Conservation (phyloP, 306 rosid species). For the Cucurbita argyrosperma region DNA sequence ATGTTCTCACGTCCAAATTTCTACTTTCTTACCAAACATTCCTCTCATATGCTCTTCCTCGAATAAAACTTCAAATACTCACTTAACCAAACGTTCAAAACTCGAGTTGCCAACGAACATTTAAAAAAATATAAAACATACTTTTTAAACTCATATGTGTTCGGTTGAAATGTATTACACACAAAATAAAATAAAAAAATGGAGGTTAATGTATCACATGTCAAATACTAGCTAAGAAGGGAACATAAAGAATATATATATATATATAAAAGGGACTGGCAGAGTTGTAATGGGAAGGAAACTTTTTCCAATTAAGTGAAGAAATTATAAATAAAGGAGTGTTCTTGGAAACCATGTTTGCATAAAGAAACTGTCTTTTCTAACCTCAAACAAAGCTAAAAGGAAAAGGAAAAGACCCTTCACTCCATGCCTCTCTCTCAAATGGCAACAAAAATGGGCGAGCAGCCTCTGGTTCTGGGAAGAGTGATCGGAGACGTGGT, state of each 20-base stretch:
- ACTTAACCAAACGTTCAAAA: too few relatives aligned
- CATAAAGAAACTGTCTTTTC: background rate
- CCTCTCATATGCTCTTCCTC: too few relatives aligned
- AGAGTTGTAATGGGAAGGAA: background rate
- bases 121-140: too few relatives aligned
- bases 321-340: background rate
- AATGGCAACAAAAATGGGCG: constrained; percentile 5
- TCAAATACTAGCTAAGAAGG: background rate
- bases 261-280: too few relatives aligned
- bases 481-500: constrained; percentile 84
- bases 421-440: background rate
- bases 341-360: background rate
- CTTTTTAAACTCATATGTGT: too few relatives aligned
- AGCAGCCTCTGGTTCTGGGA: constrained; percentile 64
- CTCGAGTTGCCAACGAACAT: too few relatives aligned
- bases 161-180: too few relatives aligned
- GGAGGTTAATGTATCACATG: too few relatives aligned
- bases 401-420: background rate
- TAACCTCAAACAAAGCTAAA: background rate
- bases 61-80: too few relatives aligned
- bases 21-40: too few relatives aligned
- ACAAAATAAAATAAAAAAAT: too few relatives aligned
- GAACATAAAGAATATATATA: background rate
- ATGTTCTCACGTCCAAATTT: too few relatives aligned
- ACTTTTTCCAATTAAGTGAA: background rate